These are phyloP conservation scores for Geoglossum cookeanum DNA, from an alignment of 2,329 filamentous ascomycete species.

Conservation along the genomic window DNA sequence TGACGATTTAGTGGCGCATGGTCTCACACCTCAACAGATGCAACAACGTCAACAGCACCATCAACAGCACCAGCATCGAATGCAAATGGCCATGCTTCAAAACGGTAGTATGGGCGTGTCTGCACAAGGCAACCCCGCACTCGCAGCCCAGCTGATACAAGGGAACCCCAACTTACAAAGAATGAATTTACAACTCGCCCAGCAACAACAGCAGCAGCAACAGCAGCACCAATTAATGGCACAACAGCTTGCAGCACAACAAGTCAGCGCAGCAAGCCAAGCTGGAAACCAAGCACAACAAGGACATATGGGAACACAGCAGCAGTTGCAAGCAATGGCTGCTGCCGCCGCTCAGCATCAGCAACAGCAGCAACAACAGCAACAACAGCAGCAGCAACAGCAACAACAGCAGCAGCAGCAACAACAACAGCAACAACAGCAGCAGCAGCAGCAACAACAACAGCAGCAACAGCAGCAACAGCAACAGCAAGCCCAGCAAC, in stretches of 20 bases:
- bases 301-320: slow-evolving; percentile 27
- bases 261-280: slow-evolving; percentile 24
- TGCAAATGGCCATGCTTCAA: slow-evolving; percentile 35
- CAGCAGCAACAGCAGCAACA: slow-evolving; percentile 5
- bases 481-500: slow-evolving; percentile 11
- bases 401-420: slow-evolving; percentile 22
- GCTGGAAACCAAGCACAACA: slow-evolving; percentile 25
- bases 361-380: slow-evolving; percentile 16
- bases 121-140: slow-evolving; percentile 30
- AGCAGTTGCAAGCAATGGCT: slow-evolving; percentile 27
- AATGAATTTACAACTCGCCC: slow-evolving; percentile 28
- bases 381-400: slow-evolving; percentile 13
- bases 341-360: slow-evolving; percentile 22
- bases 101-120: slow-evolving; percentile 31
- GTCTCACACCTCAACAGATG: slow-evolving; percentile 29
- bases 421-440: slow-evolving; percentile 21
- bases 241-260: slow-evolving; percentile 25
- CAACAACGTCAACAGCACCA: slow-evolving; percentile 36
- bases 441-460: slow-evolving; percentile 34
- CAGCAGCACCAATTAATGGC: slow-evolving; percentile 27
- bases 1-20: slow-evolving; percentile 19
- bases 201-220: slow-evolving; percentile 21
- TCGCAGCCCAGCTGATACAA: neutral
- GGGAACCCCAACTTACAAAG: slow-evolving; percentile 32
- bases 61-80: slow-evolving; percentile 27